Percentiles rank a stretch among this genome's conserved stretches.
These are phyloP conservation scores for Colletotrichum graminicola DNA, from an alignment of 2,329 filamentous ascomycete species.

Conservation along the genomic window DNA sequence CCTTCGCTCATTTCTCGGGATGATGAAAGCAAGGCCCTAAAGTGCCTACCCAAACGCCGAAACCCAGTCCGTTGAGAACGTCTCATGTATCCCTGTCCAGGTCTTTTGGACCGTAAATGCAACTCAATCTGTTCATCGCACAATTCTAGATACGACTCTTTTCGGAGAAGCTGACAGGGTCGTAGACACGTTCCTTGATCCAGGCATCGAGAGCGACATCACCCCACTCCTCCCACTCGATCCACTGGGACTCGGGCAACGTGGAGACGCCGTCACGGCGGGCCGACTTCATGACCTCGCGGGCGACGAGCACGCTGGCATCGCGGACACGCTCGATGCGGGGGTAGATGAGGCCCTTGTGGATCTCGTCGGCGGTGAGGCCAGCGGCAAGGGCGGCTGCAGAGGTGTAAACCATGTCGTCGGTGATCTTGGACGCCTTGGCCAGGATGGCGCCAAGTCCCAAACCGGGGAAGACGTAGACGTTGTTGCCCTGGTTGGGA, in stretches of 20 bases:
- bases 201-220: slow-evolving; percentile 71
- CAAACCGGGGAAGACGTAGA: slow-evolving; percentile 97
- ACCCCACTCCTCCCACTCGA: slow-evolving; percentile 80
- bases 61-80: slow-evolving; percentile 35
- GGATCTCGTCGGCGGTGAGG: slow-evolving; percentile 84
- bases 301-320: slow-evolving; percentile 86
- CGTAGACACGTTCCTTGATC: slow-evolving; percentile 72
- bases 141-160: slow-evolving; percentile 39
- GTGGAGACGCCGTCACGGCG: slow-evolving; percentile 82
- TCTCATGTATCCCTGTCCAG: slow-evolving; percentile 36
- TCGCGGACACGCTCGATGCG: slow-evolving; percentile 92
- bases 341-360: slow-evolving; percentile 89
- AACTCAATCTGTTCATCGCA: slow-evolving; percentile 30
- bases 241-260: slow-evolving; percentile 76
- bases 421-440: slow-evolving; percentile 88
- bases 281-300: slow-evolving; percentile 93
- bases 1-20: slow-evolving; percentile 36
- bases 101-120: slow-evolving; percentile 34
- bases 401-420: slow-evolving; percentile 97
- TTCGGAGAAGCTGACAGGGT: slow-evolving; percentile 63
- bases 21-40: slow-evolving; percentile 33
- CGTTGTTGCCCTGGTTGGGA: slow-evolving; percentile 86
- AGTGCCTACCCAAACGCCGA: slow-evolving; percentile 39
- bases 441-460: slow-evolving; percentile 92
- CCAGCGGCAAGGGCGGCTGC: slow-evolving; percentile 83